A percentile compares a stretch with the other conserved stretches of the same genome.
These are phyloP conservation scores for Cercis canadensis DNA, from an alignment of 306 rosid genomes.

Conservation along the genomic window DNA sequence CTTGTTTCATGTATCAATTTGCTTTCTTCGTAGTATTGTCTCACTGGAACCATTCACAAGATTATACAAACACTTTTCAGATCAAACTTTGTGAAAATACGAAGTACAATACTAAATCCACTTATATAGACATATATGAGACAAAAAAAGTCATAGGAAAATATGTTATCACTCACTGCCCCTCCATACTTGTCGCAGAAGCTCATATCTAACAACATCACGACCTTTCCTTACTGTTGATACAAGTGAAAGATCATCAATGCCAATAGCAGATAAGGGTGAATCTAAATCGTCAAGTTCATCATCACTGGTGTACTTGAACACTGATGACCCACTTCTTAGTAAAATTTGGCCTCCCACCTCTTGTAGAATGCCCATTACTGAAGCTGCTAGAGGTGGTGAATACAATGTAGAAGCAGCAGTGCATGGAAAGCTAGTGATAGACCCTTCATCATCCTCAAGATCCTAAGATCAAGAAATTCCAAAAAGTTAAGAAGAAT, in stretches of 20 bases:
- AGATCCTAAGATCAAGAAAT: conserved; percentile 51
- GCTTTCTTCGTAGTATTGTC: too few relatives aligned
- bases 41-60: too few relatives aligned
- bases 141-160: too few relatives aligned
- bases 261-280: conserved; percentile 64
- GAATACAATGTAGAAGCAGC: conserved; percentile 68
- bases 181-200: conserved; percentile 78
- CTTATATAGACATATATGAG: too few relatives aligned
- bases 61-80: too few relatives aligned
- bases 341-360: conserved; percentile 50
- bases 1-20: too few relatives aligned
- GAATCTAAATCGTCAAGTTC: conserved; percentile 91
- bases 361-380: conserved; percentile 57
- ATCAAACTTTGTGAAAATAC: too few relatives aligned
- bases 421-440: conserved; percentile 59
- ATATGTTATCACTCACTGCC: conserved; percentile 42
- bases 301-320: conserved; percentile 77
- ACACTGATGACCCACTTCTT: conserved; percentile 60
- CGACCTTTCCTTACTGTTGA: conserved; percentile 48
- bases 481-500: not conserved
- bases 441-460: conserved; percentile 54
- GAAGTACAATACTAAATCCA: too few relatives aligned
- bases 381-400: conserved; percentile 64
- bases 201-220: conserved; percentile 65
- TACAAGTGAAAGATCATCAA: conserved; percentile 51